Base-by-base conservation (phyloP, 2,329 filamentous ascomycete genomes). In the Coniochaeta sp. region DNA sequence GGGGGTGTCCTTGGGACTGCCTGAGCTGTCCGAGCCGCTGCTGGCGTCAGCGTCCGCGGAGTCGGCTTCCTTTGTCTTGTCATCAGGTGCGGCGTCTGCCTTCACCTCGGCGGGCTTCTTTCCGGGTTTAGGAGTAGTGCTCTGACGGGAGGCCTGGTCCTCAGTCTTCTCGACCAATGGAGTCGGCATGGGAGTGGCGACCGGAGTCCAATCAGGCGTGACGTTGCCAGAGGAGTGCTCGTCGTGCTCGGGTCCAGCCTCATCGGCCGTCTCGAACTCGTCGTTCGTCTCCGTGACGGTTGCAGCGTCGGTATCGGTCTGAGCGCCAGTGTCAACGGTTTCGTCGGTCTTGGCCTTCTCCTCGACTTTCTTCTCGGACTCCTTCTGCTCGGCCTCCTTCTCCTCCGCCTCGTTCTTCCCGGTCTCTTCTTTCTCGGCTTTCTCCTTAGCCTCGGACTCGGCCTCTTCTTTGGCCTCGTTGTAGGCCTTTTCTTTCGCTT, bases 1-100 rank as follows among this genome's bases (percentile, higher is more conserved):
- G 42, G 71, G 72, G 1, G 69, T 72, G 55, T 66, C 64, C 54
- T 68, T 61, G 1, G 69, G 68, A 22, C 67, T 71, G 55, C 66
- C 60, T 5, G 69, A 66, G 17, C 68, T 66, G 3, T 65, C 65
- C 28, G 65, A 69, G 42, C 58, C 61, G 19, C 61, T n/a, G n/a
- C n/a, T n/a, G n/a, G n/a, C n/a, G n/a, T n/a, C 24, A 12, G 4
- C 22, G 19, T 47, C 62, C 0, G 65, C 66, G 8, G 67, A 67
- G 10, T 64, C 62, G 8, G 54, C 57, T 4, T 67, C 62, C 34
- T 61, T 56, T 24, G 52, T 22, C 42, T 55, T 55, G 26, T 47
- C 19, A 22, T 47, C 42, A 2, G 19, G 5, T 22, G 42, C 16
- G 19, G 19, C 10, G 19, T 68, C 67, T 24, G 60, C 56, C 55